Percentiles rank a stretch among this genome's conserved stretches.
Conservation (phyloP, 2,329 filamentous ascomycete genomes). For the Tolypocladium pustulatum region DNA sequence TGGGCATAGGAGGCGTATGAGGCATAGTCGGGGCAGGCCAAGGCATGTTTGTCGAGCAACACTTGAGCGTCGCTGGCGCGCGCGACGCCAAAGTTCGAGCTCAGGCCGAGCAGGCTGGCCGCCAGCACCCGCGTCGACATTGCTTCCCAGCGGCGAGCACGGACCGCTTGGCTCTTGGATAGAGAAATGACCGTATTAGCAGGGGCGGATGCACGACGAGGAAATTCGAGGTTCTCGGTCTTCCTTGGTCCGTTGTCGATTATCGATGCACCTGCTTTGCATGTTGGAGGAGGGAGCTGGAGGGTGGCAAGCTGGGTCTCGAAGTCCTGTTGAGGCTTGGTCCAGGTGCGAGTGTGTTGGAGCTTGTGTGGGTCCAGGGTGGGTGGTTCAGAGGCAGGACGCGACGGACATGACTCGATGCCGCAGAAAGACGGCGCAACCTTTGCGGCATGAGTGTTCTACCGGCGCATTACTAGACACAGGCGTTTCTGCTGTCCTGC, state of each 20-base stretch:
- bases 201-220: neutral
- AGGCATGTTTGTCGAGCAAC: slow-evolving; percentile 13
- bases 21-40: slow-evolving; percentile 30
- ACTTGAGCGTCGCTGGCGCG: slow-evolving; percentile 12
- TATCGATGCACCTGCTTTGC: neutral
- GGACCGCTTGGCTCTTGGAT: neutral
- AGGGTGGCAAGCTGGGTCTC: neutral
- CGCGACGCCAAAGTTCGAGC: slow-evolving; percentile 7
- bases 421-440: neutral
- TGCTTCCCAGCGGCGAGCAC: neutral
- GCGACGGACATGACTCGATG: neutral
- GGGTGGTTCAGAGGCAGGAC: too few relatives aligned
- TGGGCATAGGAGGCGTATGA: slow-evolving; percentile 27
- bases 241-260: neutral
- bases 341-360: neutral
- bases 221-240: neutral
- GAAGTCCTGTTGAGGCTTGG: neutral
- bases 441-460: neutral
- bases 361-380: neutral
- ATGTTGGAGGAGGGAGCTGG: neutral
- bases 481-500: neutral
- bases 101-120: slow-evolving; percentile 15
- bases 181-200: neutral
- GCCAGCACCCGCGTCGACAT: slow-evolving; percentile 18
- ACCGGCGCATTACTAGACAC: neutral